Evolutionary conservation across 495 filamentous ascomycete species (phyloP).

Genomic region (Penicillium lividum): DNA sequence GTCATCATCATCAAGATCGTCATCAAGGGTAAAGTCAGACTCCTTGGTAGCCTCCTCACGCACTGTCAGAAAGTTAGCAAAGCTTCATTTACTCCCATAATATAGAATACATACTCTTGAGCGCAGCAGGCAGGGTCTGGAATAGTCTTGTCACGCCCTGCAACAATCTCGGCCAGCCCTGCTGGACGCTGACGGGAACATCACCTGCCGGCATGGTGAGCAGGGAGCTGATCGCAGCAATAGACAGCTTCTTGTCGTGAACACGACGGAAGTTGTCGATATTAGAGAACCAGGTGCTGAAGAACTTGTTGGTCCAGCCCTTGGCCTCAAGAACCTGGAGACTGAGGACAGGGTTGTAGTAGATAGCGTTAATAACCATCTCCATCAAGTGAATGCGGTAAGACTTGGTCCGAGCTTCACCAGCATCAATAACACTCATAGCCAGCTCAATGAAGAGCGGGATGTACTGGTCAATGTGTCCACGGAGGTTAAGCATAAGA

Average conservation of each 20-base stretch:
- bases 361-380: slow-evolving; percentile 97
- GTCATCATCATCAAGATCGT: slow-evolving; percentile 76
- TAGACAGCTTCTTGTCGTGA: slow-evolving; percentile 97
- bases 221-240: slow-evolving; percentile 85
- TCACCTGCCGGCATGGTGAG: slow-evolving; percentile 73
- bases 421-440: slow-evolving; percentile 74
- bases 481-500: slow-evolving; percentile 92
- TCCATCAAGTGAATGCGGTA: slow-evolving; percentile 97
- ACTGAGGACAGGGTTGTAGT: slow-evolving; percentile 86
- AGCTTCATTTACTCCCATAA: neutral
- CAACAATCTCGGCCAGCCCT: slow-evolving; percentile 94
- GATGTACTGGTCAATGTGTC: slow-evolving; percentile 83
- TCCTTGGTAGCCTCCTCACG: slow-evolving; percentile 93
- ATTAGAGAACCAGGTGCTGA: slow-evolving; percentile 94
- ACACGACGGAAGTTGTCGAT: slow-evolving; percentile 93
- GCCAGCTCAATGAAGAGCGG: slow-evolving; percentile 84
- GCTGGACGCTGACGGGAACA: slow-evolving; percentile 84
- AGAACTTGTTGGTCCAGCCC: slow-evolving; percentile 99
- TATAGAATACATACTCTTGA: slow-evolving; percentile 64
- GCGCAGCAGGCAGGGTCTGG: slow-evolving; percentile 82
- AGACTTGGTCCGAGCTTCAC: slow-evolving; percentile 75
- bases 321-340: slow-evolving; percentile 86
- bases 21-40: slow-evolving; percentile 74
- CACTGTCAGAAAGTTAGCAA: slow-evolving; percentile 46
- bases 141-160: slow-evolving; percentile 90